Conservation (phyloP, 768 basidiomycete genomes). For the Phaeotremella skinneri region DNA sequence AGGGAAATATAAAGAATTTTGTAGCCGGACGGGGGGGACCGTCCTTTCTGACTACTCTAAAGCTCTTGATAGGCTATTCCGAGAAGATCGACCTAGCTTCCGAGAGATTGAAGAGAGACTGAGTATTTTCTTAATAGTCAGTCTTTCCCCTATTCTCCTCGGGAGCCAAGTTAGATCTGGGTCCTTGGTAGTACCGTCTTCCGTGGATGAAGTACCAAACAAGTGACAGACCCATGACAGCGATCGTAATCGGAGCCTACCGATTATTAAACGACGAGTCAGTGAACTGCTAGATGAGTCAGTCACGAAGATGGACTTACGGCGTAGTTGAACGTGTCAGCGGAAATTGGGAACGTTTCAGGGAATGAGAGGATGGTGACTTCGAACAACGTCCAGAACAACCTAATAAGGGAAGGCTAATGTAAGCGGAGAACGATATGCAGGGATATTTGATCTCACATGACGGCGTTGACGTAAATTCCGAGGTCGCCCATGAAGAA, state of each 20-base stretch:
- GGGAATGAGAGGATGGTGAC: slow-evolving; percentile 57
- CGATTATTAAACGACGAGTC: not conserved
- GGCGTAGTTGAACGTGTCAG: slow-evolving; percentile 41
- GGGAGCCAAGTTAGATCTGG: slow-evolving; percentile 15
- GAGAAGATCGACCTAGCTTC: too few species aligned
- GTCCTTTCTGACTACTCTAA: too few species aligned
- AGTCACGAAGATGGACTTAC: slow-evolving; percentile 8
- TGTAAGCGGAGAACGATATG: not conserved
- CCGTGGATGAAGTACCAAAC: slow-evolving; percentile 22
- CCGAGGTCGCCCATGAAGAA: slow-evolving; percentile 69
- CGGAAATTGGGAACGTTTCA: slow-evolving; percentile 65
- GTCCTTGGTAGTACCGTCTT: slow-evolving; percentile 22
- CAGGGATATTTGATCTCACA: slow-evolving; percentile 15
- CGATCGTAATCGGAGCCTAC: slow-evolving; percentile 24
- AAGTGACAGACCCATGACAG: slow-evolving; percentile 25
- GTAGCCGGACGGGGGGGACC: too few species aligned
- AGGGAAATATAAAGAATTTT: too few species aligned
- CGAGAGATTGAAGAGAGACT: too few species aligned
- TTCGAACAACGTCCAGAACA: slow-evolving; percentile 43
- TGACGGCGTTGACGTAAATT: slow-evolving; percentile 34
- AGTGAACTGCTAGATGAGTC: not conserved
- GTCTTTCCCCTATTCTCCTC: not conserved
- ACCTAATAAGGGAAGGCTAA: slow-evolving; percentile 1
- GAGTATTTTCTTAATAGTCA: not conserved
- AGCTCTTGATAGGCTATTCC: too few species aligned